Conservation (phyloP, 2,329 filamentous ascomycete species). For the Sporothrix sp. region DNA sequence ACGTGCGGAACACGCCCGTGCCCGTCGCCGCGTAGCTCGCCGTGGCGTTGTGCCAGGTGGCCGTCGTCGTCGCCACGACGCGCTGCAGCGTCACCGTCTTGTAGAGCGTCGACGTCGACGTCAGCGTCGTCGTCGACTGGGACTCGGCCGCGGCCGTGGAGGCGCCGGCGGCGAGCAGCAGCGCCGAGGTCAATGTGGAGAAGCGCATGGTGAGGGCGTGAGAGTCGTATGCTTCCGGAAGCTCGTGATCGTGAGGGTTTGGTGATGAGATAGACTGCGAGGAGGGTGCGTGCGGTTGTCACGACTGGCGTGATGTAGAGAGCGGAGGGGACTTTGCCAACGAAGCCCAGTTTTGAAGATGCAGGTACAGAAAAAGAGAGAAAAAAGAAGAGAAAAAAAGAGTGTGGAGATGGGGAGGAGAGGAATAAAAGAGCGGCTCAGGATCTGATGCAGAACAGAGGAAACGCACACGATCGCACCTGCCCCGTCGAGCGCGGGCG, state of each 20-base stretch:
- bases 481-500: no score
- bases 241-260: neutral
- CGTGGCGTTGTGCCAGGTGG: conserved; percentile 28
- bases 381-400: conserved; percentile 6
- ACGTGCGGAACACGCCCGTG: conserved; percentile 23
- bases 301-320: conserved; percentile 13
- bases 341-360: conserved; percentile 33
- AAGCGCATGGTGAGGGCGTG: conserved; percentile 31
- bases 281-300: neutral
- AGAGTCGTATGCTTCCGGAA: no score
- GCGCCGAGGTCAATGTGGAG: conserved; percentile 35
- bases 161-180: conserved; percentile 39
- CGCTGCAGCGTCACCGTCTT: conserved; percentile 33
- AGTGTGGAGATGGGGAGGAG: neutral
- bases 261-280: neutral
- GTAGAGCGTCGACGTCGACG: conserved; percentile 31
- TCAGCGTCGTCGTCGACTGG: conserved; percentile 29
- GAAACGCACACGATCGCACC: conserved; percentile 8
- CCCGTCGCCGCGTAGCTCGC: conserved; percentile 19
- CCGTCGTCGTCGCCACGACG: conserved; percentile 26
- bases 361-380: conserved; percentile 1
- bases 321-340: conserved; percentile 43
- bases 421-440: conserved; percentile 3
- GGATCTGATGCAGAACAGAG: no score
- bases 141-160: conserved; percentile 32